Conservation (phyloP, 179 eudicot genomes). For the Beta corolliflora region DNA sequence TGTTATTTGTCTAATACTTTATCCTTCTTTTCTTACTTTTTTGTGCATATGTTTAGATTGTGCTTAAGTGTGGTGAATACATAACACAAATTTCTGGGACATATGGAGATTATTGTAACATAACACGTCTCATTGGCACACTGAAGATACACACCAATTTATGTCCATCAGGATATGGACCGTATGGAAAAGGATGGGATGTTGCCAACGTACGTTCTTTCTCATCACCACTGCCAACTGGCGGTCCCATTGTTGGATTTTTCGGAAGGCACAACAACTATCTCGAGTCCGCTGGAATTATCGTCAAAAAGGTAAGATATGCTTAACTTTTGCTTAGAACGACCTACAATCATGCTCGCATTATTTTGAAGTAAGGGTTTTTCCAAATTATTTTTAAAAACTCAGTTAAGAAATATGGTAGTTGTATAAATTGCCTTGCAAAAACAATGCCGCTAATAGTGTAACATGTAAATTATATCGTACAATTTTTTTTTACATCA, state of each 20-base stretch:
- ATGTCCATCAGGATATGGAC: slow-evolving; percentile 1
- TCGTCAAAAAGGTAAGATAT: neutral
- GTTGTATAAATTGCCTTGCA: too few relatives aligned
- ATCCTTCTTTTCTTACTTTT: neutral
- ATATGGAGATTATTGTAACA: neutral
- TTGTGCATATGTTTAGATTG: neutral
- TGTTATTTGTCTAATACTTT: neutral
- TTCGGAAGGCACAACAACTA: slow-evolving; percentile 11
- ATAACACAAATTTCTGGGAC: neutral
- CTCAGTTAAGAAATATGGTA: too few relatives aligned
- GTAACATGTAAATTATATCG: too few relatives aligned
- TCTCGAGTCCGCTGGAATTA: slow-evolving; percentile 4
- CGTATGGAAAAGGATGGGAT: slow-evolving; percentile 1
- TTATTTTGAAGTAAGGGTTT: too few relatives aligned
- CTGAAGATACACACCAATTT: slow-evolving; percentile 19
- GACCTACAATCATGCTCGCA: too few relatives aligned
- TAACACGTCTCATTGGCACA: neutral
- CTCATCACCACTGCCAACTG: neutral
- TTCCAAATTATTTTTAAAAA: too few relatives aligned
- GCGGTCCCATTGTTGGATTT: neutral
- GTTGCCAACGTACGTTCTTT: neutral
- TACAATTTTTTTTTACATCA: too few relatives aligned
- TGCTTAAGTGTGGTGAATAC: neutral
- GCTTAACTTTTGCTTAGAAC: neutral
- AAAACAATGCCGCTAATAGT: too few relatives aligned